Conservation (phyloP, 371 early-diverging fungal genomes). For the Nosema muscidifuracis region DNA sequence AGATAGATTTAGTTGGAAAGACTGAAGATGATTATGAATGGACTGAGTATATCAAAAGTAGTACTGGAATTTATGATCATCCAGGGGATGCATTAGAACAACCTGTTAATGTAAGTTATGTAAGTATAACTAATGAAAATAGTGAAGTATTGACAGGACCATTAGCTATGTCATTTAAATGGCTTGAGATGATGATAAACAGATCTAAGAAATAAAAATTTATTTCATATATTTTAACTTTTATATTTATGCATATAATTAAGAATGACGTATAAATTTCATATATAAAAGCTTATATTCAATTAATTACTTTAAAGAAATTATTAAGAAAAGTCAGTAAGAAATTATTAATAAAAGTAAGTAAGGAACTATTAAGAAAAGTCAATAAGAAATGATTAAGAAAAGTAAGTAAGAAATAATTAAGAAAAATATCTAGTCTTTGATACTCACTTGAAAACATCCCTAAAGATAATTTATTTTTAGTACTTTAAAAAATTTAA, state of each 20-base stretch:
- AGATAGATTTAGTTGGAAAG: constrained; percentile 58
- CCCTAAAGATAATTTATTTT: too few species aligned
- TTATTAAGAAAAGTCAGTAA: too few species aligned
- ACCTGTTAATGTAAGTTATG: constrained; percentile 50
- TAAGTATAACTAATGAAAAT: constrained; percentile 57
- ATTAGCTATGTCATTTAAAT: constrained; percentile 34
- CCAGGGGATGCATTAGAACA: constrained; percentile 48
- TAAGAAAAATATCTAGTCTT: too few species aligned
- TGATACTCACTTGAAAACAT: too few species aligned
- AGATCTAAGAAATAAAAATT: constrained; percentile 29
- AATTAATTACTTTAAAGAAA: too few species aligned
- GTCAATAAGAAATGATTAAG: too few species aligned
- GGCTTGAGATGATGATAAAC: constrained; percentile 45
- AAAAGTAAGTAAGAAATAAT: too few species aligned
- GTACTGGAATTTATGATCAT: constrained; percentile 50
- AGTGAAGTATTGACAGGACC: constrained; percentile 35
- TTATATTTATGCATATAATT: neutral
- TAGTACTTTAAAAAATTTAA: constrained; percentile 4
- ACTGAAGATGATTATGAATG: constrained; percentile 44
- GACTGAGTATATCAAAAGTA: constrained; percentile 35
- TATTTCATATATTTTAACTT: neutral
- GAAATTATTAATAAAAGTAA: too few species aligned
- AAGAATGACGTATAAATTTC: too few species aligned
- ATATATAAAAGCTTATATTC: too few species aligned
- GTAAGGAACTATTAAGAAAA: too few species aligned